Base-by-base conservation (phyloP, 441 rosid species). In the Bruguiera hainesii region DNA sequence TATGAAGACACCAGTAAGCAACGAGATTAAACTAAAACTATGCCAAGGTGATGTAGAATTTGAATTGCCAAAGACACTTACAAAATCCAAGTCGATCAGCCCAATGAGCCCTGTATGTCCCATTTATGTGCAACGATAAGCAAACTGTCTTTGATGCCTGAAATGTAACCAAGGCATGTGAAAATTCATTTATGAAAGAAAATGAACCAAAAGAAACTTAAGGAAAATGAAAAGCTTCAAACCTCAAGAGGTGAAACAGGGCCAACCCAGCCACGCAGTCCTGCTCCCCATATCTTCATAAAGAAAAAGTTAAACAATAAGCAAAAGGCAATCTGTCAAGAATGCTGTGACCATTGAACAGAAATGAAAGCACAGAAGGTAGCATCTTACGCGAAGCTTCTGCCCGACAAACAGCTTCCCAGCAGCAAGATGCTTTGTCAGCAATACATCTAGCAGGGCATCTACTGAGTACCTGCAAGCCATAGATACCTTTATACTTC, bases 41-140 rank as follows among this genome's bases (percentile, higher is more conserved):
- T 52, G 57, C 61, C 49, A 42, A 33, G 59, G 56, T 68, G 60
- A 30, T 42, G 35, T 30, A 56, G 58, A 70, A 50, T 37, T 67
- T 42, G 58, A 46, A 75, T 75, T 66, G 52, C 61, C 75, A 30
- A 71, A 37, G 63, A 63, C 69, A 70, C 97, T 86, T 84, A 92
- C 99, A 89, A 64, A 95, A 90, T 74, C 98, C 99, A 69, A 95
- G 80, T 70, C 84, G 83, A 66, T 90, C 97, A 61, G 92, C 93
- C 99, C 99, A 95, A 55, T 86, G 96, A 80, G 96, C 88, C 87
- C 98, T 87, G 68, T 87, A 89, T 19, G 99, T 92, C 71, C 97
- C 99, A 85, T 95, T 92, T 53, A 83, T 81, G 78, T 90, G 94
- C 84, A 95, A 78, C 72, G 79, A 53, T 77, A 95, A 78, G 73